A percentile compares a stretch with the other conserved stretches of the same genome.
These are phyloP conservation scores for Leishmania tropica DNA, from an alignment of 208 protist genomes.

Conservation along the genomic window DNA sequence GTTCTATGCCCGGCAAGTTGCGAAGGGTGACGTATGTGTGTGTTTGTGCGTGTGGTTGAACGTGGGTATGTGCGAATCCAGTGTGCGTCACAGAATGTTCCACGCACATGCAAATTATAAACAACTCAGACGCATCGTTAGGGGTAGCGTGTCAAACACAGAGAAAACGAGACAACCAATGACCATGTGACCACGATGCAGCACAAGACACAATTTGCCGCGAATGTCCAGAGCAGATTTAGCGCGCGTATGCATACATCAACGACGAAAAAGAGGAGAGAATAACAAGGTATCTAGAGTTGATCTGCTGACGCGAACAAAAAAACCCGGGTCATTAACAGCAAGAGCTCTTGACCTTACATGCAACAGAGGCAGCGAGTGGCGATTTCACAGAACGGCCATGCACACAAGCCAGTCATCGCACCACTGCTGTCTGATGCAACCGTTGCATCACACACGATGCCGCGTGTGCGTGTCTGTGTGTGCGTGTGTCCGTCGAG, in stretches of 20 bases:
- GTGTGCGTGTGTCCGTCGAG: not conserved
- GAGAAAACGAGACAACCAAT: not conserved
- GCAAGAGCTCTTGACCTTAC: not conserved
- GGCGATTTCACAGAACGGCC: not conserved
- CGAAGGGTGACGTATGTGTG: not conserved
- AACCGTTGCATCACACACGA: not conserved
- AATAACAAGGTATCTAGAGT: not conserved
- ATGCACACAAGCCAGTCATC: not conserved
- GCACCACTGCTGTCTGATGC: not conserved
- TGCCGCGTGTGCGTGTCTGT: not conserved
- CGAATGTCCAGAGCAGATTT: not conserved
- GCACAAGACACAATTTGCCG: not conserved
- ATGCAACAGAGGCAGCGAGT: not conserved
- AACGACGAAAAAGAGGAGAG: not conserved
- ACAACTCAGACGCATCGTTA: not conserved
- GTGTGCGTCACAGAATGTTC: not conserved
- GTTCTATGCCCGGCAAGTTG: not conserved
- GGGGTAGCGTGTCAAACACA: not conserved
- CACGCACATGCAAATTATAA: not conserved
- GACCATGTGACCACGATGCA: not conserved
- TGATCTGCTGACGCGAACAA: not conserved
- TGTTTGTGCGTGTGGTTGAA: not conserved
- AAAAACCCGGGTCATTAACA: not conserved
- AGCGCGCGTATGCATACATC: not conserved
- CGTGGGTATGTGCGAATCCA: not conserved